These are phyloP conservation scores for Debaryomyces sp. DNA, from an alignment of 1,139 yeast species.

Conservation along the genomic window DNA sequence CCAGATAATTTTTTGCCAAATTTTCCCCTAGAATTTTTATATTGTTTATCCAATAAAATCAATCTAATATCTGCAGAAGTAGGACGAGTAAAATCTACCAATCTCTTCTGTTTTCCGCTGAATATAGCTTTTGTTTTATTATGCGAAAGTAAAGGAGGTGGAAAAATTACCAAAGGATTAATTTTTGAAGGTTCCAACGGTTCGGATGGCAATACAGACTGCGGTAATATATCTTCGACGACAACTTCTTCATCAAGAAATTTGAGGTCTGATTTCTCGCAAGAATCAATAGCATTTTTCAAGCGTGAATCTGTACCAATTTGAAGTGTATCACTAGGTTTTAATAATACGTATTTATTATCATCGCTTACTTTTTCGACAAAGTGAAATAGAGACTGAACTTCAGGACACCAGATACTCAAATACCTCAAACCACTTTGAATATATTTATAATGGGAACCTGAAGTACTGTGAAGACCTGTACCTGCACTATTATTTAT, in stretches of 20 bases:
- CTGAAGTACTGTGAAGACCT: slow-evolving; percentile 22
- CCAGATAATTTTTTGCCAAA: slow-evolving; percentile 22
- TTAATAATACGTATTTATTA: background rate
- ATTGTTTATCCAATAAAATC: slow-evolving; percentile 18
- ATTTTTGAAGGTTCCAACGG: slow-evolving; percentile 13
- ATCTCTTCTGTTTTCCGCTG: slow-evolving; percentile 26
- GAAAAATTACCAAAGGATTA: slow-evolving; percentile 37
- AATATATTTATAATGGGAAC: slow-evolving; percentile 36
- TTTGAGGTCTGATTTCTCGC: slow-evolving; percentile 1
- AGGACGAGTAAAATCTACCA: slow-evolving; percentile 37
- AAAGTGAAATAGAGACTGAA: slow-evolving; percentile 23
- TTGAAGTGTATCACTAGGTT: slow-evolving; percentile 3
- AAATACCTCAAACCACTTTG: slow-evolving; percentile 33
- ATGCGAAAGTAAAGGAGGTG: slow-evolving; percentile 30
- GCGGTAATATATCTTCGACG: slow-evolving; percentile 16
- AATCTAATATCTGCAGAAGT: slow-evolving; percentile 22
- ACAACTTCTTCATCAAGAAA: slow-evolving; percentile 7
- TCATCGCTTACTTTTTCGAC: slow-evolving; percentile 11
- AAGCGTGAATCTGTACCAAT: slow-evolving; percentile 9
- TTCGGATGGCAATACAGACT: slow-evolving; percentile 11
- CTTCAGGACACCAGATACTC: slow-evolving; percentile 37
- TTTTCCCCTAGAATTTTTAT: slow-evolving; percentile 23
- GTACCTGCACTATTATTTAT: slow-evolving; percentile 32
- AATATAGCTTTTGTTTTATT: slow-evolving; percentile 26
- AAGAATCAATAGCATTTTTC: slow-evolving; percentile 8